A percentile compares a stretch with the other conserved stretches of the same genome.
Conservation (phyloP, 78 protist genomes). For the Dictyostelium brefeldianum region DNA sequence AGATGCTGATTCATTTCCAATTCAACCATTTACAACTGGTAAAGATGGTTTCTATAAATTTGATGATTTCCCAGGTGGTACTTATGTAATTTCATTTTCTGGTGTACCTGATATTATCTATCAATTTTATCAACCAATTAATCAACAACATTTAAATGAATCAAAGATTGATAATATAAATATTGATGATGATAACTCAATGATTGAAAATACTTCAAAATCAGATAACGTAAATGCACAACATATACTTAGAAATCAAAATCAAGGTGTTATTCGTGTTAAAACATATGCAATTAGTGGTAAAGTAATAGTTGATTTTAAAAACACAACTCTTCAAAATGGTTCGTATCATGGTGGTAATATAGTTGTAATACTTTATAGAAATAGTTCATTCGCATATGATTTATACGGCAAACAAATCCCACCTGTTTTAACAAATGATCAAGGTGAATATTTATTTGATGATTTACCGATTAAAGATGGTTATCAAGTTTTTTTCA, state of each 20-base stretch:
- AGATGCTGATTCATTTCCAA: neutral
- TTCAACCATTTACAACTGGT: neutral
- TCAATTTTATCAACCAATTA: neutral
- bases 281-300: slow-evolving; percentile 30
- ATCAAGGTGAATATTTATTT: slow-evolving; percentile 22
- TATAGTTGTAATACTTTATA: neutral
- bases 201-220: neutral
- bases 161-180: neutral
- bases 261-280: neutral
- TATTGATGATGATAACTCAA: neutral
- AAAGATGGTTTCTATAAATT: slow-evolving; percentile 27
- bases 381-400: neutral
- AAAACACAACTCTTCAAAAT: neutral
- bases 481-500: slow-evolving; percentile 3
- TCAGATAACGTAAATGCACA: neutral
- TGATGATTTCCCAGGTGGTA: slow-evolving; percentile 24
- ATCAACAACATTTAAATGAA: slow-evolving; percentile 6
- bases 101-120: slow-evolving; percentile 19
- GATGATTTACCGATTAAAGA: slow-evolving; percentile 25
- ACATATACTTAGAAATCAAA: slow-evolving; percentile 21
- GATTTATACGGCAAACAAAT: neutral
- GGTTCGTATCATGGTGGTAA: neutral
- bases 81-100: neutral
- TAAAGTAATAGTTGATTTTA: neutral
- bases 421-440: neutral